These are phyloP conservation scores for Entomortierella lignicola DNA, from an alignment of 192 early-diverging fungal species.

Conservation along the genomic window DNA sequence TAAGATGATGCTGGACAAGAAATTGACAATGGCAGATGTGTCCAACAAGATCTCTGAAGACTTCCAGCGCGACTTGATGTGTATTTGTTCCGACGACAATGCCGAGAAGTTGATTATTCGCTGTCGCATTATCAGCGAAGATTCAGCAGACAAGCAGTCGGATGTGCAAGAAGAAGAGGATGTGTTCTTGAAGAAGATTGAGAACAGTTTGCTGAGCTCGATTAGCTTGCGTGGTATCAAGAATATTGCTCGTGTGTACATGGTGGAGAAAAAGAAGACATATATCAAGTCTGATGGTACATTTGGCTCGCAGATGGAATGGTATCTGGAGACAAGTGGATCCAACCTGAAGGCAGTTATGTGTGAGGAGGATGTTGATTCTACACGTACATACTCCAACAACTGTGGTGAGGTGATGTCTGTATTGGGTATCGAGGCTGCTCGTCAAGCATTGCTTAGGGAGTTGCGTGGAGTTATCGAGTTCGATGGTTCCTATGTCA, in stretches of 20 bases:
- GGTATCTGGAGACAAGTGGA: slow-evolving; percentile 93
- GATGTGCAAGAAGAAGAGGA: slow-evolving; percentile 85
- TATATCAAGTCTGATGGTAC: slow-evolving; percentile 69
- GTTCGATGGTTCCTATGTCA: slow-evolving; percentile 97
- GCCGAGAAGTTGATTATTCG: slow-evolving; percentile 87
- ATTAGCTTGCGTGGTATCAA: slow-evolving; percentile 91
- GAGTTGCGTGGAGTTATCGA: slow-evolving; percentile 95
- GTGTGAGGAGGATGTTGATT: slow-evolving; percentile 85
- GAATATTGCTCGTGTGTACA: slow-evolving; percentile 87
- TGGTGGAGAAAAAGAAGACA: slow-evolving; percentile 69
- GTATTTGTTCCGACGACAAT: slow-evolving; percentile 92
- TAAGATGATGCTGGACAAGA: slow-evolving; percentile 90
- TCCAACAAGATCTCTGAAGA: slow-evolving; percentile 80
- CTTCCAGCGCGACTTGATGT: slow-evolving; percentile 85
- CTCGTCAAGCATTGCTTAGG: slow-evolving; percentile 87
- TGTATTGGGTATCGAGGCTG: slow-evolving; percentile 97
- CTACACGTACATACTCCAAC: slow-evolving; percentile 88
- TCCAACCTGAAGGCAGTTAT: slow-evolving; percentile 91
- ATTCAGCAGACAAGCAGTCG: slow-evolving; percentile 64
- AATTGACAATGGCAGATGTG: slow-evolving; percentile 87
- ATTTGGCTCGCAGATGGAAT: slow-evolving; percentile 73
- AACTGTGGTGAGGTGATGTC: slow-evolving; percentile 91
- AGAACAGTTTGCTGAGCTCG: slow-evolving; percentile 86
- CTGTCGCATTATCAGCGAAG: slow-evolving; percentile 84
- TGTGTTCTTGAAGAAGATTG: slow-evolving; percentile 87